Evolutionary conservation across 306 rosid species (phyloP), one percentile per base, ranked within the genome.

Genomic region (Malus asiatica): DNA sequence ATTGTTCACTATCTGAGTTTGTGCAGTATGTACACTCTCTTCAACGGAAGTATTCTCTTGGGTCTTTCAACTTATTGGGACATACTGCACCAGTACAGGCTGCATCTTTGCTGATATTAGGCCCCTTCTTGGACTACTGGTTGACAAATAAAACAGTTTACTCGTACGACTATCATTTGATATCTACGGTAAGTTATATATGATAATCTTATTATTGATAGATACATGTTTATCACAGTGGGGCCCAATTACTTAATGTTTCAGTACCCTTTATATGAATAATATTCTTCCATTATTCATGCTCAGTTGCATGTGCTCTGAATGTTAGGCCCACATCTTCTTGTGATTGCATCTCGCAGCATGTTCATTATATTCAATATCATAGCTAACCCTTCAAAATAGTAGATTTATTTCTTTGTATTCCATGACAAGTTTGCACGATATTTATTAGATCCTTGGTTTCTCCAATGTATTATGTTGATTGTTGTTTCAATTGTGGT

Each of bases 51-150:
- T 86, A 91, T 75, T 87, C 97, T 65, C 89, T 91, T 53, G 90
- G 97, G 66, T 91, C 97, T 13, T 91, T 91, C 84, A 86, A 89
- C 74, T 82, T 91, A 81, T 70, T 91, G 85, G 89, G 92, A 71
- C 93, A 91, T 66, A 89, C 89, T 25, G 97, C 97, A 19, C 97
- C 97, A 14, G 86, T 86, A 64, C 97, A 91, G 78, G 94, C 97
- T 52, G 75, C 89, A 65, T 86, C 90, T 62, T 69, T 91, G 72
- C 81, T 89, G 32, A 64, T 86, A 71, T 22, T 79, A 15, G 97
- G 97, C 40, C 97, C 97, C 57, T 89, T 91, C 69, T 70, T 89
- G 66, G 97, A 91, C 84, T 86, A 83, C 73, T 86, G 90, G 92
- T 79, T 91, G 83, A 91, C 93, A 63, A 79, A 61, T 51, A 87